Base-by-base conservation (phyloP, 2,329 filamentous ascomycete genomes). In the Fusarium clavum region DNA sequence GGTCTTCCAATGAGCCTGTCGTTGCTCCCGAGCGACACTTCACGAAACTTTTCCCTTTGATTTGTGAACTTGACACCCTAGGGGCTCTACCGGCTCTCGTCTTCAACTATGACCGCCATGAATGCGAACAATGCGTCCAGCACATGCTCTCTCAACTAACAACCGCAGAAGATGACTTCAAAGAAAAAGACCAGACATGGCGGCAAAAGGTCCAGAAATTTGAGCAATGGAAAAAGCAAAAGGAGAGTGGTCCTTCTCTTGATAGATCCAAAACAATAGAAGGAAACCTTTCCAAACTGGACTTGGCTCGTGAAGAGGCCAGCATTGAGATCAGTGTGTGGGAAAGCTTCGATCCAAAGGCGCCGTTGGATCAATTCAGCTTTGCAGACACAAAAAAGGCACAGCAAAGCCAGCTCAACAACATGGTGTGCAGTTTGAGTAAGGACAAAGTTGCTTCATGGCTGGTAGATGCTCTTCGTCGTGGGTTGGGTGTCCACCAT, bases 401-500 rank as follows among this genome's bases (percentile, higher is more conserved):
- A 13, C 81, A 85, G 2, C 81, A 81, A 29, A 83, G 85, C 0
- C 91, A 94, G 65, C 81, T 94, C 4, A 82, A 88, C 6, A 80
- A 82, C 4, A 85, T 87, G 63, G 59, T 69, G 22, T n/a, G 12
- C 20, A 63, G 41, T 22, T 79, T 89, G 18, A 73, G 79, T 18
- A 81, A 86, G 29, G 80, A 93, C 8, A 78, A 81, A 82, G 16
- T 78, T 6, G 77, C 81, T 0, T 80, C 83, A 13, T 83, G 83
- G 68, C 77, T 94, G 11, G 83, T 93, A 22, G 80, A 85, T 12
- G 88, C 88, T 4, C 82, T 95, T 2, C 82, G 82, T 61, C 83
- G 92, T 58, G 92, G 93, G 22, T 83, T 95, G 20, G 93, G 91
- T 32, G 87, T 94, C 9, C 92, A 95, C 79, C 93, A 95, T 75